phyloP scores from a whole-genome alignment of 2,329 filamentous ascomycete species.

The Pseudogymnoascus sp. region DNA sequence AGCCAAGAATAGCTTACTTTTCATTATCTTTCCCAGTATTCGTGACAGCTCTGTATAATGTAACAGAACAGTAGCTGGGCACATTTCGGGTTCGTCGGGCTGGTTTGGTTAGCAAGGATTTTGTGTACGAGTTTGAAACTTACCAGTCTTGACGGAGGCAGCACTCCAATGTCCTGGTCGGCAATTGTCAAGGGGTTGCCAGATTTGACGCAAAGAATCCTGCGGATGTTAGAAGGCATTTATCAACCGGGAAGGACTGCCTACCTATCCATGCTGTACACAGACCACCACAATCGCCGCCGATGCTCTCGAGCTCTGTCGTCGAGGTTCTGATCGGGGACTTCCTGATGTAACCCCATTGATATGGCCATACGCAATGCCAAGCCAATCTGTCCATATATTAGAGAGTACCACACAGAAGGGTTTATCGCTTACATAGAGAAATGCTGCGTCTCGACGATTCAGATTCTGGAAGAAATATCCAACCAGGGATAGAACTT shows the following conservation, averaged over 20 bases:
- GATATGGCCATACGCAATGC: constrained; percentile 50
- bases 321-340: constrained; percentile 33
- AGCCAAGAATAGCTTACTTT: constrained; percentile 20
- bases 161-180: constrained; percentile 44
- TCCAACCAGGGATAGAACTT: constrained; percentile 45
- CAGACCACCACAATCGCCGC: constrained; percentile 47
- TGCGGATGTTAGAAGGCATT: constrained; percentile 12
- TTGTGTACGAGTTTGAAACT: constrained; percentile 3
- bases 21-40: constrained; percentile 42
- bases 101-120: neutral
- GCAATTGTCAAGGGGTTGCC: constrained; percentile 47
- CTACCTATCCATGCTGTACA: constrained; percentile 45
- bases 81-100: constrained; percentile 33
- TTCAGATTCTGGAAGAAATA: constrained; percentile 53
- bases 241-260: neutral
- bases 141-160: constrained; percentile 29
- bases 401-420: neutral
- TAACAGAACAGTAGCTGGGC: constrained; percentile 40
- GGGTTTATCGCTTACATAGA: constrained; percentile 34
- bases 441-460: constrained; percentile 45
- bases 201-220: constrained; percentile 44
- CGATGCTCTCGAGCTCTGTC: constrained; percentile 40
- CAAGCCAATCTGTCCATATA: constrained; percentile 35
- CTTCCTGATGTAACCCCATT: constrained; percentile 48
- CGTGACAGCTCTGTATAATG: constrained; percentile 46